Conservation (phyloP, 495 filamentous ascomycete genomes). For the Letharia columbiana region DNA sequence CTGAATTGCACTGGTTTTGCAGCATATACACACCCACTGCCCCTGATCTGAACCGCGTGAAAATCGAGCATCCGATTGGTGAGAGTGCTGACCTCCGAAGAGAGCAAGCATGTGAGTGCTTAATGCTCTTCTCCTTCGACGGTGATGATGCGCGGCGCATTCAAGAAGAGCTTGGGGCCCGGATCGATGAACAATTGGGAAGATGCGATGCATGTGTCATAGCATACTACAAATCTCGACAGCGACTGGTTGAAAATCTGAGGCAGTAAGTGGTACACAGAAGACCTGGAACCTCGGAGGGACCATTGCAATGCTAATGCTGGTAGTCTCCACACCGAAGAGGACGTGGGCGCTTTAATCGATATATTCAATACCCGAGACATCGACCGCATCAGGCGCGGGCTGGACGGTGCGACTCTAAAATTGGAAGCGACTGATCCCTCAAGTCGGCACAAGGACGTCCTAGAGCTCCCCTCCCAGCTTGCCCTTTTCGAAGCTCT, state of each 20-base stretch:
- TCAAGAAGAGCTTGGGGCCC: conserved; percentile 49
- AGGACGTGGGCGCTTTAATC: conserved; percentile 50
- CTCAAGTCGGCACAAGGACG: conserved; percentile 39
- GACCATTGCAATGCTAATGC: conserved; percentile 9
- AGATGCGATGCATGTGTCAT: conserved; percentile 73
- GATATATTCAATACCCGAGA: conserved; percentile 50
- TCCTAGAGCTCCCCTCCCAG: conserved; percentile 42
- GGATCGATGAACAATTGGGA: conserved; percentile 47
- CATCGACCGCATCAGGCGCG: conserved; percentile 51
- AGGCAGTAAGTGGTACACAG: conserved; percentile 36
- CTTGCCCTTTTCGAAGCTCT: conserved; percentile 57
- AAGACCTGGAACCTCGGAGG: not conserved
- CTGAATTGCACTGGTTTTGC: conserved; percentile 26
- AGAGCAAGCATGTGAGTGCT: conserved; percentile 50
- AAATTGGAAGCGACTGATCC: conserved; percentile 42
- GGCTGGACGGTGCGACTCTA: conserved; percentile 42
- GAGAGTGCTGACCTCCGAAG: conserved; percentile 44
- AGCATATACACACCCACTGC: not conserved
- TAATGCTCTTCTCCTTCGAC: conserved; percentile 60
- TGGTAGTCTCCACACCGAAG: conserved; percentile 48
- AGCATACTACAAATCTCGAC: conserved; percentile 67
- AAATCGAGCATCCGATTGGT: conserved; percentile 25
- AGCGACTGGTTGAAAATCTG: conserved; percentile 52
- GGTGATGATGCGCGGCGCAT: conserved; percentile 51
- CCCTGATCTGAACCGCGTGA: conserved; percentile 6